Percentiles rank a stretch among this genome's conserved stretches.
Conservation (phyloP, 2,329 filamentous ascomycete genomes). For the Phialophora verrucosa region DNA sequence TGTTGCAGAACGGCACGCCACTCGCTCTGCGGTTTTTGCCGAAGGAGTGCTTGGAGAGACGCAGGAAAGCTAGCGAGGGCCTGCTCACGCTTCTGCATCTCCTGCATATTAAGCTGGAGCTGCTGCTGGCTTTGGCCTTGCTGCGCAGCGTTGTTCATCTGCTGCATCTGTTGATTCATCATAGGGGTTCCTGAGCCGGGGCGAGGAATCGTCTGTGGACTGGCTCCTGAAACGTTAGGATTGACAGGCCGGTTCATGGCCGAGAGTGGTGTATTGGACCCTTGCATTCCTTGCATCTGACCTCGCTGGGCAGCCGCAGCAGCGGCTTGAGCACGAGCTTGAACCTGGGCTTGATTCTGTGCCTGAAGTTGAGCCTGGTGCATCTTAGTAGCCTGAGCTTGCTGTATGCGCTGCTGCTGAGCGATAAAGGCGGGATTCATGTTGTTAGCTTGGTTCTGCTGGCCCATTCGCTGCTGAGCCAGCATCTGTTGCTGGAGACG, state of each 20-base stretch:
- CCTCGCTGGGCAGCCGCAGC: conserved; percentile 43
- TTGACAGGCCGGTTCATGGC: conserved; percentile 50
- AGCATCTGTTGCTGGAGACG: conserved; percentile 51
- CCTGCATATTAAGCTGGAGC: conserved; percentile 32
- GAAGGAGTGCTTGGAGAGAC: conserved; percentile 33
- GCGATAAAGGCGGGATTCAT: conserved; percentile 50
- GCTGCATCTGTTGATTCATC: conserved; percentile 35
- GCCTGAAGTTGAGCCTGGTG: conserved; percentile 49
- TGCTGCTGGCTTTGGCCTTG: conserved; percentile 34
- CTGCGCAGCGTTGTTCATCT: conserved; percentile 22
- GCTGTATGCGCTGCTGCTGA: conserved; percentile 54
- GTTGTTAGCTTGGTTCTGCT: conserved; percentile 44
- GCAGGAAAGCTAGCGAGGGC: conserved; percentile 35
- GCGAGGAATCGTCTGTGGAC: conserved; percentile 30
- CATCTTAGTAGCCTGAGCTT: conserved; percentile 40
- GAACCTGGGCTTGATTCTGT: conserved; percentile 49
- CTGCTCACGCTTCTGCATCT: conserved; percentile 34
- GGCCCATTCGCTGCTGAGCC: conserved; percentile 49
- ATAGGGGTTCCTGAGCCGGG: conserved; percentile 36
- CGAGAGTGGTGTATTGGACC: conserved; percentile 48
- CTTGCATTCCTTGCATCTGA: conserved; percentile 52
- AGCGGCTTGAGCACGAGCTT: conserved; percentile 48
- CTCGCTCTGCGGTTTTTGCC: conserved; percentile 34
- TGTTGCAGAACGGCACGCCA: conserved; percentile 36
- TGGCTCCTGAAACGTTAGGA: conserved; percentile 36